These are phyloP conservation scores for Polysphondylium violaceum DNA, from an alignment of 78 protist species.

Conservation along the genomic window DNA sequence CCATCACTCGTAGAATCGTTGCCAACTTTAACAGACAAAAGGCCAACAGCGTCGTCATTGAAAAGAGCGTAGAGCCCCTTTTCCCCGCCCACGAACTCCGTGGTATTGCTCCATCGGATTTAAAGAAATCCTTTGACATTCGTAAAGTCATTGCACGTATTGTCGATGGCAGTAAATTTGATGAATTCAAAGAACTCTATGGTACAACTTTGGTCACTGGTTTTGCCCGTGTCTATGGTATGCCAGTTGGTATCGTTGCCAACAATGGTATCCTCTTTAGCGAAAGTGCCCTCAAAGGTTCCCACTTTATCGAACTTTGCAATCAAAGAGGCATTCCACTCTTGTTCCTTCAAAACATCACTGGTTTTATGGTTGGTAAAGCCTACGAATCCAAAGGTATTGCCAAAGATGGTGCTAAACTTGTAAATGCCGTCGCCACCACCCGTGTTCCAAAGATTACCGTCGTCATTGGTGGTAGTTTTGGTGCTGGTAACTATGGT, in stretches of 20 bases:
- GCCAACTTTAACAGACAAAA: slow-evolving; percentile 85
- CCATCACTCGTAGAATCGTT: slow-evolving; percentile 90
- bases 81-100: slow-evolving; percentile 81
- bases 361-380: slow-evolving; percentile 98
- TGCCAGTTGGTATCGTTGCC: slow-evolving; percentile 98
- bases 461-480: slow-evolving; percentile 96
- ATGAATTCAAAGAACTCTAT: slow-evolving; percentile 96
- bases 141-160: slow-evolving; percentile 92
- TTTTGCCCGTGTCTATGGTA: slow-evolving; percentile 94
- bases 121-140: slow-evolving; percentile 87
- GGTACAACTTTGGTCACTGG: slow-evolving; percentile 95
- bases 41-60: slow-evolving; percentile 17
- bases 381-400: slow-evolving; percentile 92
- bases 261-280: slow-evolving; percentile 96
- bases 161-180: slow-evolving; percentile 95
- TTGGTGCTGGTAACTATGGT: slow-evolving; percentile 99
- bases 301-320: slow-evolving; percentile 97
- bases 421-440: slow-evolving; percentile 97
- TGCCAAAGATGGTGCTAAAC: slow-evolving; percentile 98
- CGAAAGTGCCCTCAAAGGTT: slow-evolving; percentile 93
- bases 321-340: slow-evolving; percentile 95
- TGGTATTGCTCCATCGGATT: slow-evolving; percentile 89
- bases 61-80: slow-evolving; percentile 84
- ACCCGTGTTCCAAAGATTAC: slow-evolving; percentile 98
- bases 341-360: slow-evolving; percentile 97